These are phyloP conservation scores for Vigna hirtella DNA, from an alignment of 306 rosid species.

Conservation along the genomic window DNA sequence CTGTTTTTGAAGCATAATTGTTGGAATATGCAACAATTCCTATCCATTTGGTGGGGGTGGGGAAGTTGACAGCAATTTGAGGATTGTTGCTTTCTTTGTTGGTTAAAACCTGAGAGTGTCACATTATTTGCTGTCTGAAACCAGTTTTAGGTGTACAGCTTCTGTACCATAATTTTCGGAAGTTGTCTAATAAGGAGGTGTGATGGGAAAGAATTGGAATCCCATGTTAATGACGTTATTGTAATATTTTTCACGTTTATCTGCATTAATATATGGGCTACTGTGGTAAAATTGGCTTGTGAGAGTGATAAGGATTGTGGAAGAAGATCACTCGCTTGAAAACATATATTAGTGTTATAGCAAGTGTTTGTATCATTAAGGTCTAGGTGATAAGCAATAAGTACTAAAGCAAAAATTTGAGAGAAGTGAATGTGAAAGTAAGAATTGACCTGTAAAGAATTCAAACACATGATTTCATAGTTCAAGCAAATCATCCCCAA, in stretches of 20 bases:
- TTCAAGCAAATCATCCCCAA: constrained; percentile 1
- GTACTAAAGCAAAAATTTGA: not conserved
- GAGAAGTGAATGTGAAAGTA: constrained; percentile 18
- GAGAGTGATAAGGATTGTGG: not conserved
- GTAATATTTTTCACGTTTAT: not conserved
- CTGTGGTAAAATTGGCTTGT: constrained; percentile 14
- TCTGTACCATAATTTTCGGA: constrained; percentile 9
- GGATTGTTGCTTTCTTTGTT: constrained; percentile 26
- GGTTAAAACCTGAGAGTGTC: not conserved
- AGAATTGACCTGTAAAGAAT: not conserved
- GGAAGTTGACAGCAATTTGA: not conserved
- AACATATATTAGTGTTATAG: not conserved
- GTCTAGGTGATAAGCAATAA: not conserved
- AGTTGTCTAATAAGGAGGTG: not conserved
- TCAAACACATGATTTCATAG: not conserved
- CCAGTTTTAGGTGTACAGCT: not conserved
- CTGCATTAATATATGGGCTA: not conserved
- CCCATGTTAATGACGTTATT: constrained; percentile 15
- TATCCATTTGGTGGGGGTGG: constrained; percentile 21
- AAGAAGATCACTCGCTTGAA: not conserved
- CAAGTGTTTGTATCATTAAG: not conserved
- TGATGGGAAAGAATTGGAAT: constrained; percentile 20
- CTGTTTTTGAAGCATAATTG: not conserved
- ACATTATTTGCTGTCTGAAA: constrained; percentile 21
- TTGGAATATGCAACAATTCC: constrained; percentile 14